Evolutionary conservation across 78 protist species (phyloP).

Genomic region (Paratrimastix pyriformis): DNA sequence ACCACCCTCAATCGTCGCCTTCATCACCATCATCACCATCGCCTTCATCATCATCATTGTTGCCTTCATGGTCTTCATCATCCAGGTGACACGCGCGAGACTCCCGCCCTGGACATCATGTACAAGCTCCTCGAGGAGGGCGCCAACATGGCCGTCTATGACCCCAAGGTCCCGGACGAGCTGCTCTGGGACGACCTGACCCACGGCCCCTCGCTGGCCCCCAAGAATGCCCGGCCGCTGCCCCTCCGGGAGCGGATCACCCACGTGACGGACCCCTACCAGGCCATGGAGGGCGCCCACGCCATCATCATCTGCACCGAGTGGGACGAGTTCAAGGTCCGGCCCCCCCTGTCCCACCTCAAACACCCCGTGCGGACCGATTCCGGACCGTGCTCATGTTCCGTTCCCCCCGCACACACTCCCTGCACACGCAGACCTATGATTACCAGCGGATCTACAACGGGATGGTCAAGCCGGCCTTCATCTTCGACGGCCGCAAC

Average conservation of each 20-base stretch:
- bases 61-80: too few species aligned
- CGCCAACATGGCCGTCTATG: conserved; percentile 25
- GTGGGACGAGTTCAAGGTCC: conserved; percentile 32
- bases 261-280: neutral
- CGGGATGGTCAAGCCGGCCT: conserved; percentile 31
- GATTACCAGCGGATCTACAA: neutral
- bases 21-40: too few species aligned
- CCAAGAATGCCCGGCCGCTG: neutral
- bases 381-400: neutral
- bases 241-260: neutral
- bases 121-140: conserved; percentile 11
- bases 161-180: conserved; percentile 12
- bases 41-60: too few species aligned
- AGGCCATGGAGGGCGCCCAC: neutral
- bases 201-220: neutral
- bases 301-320: conserved; percentile 27
- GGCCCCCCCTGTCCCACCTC: neutral
- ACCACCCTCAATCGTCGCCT: too few species aligned
- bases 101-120: conserved; percentile 21
- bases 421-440: neutral
- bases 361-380: neutral
- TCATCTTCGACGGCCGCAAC: conserved; percentile 25
- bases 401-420: neutral
- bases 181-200: too few species aligned
- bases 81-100: conserved; percentile 13